These are phyloP conservation scores for Ogataea naganishii DNA, from an alignment of 805 yeast species.

Conservation along the genomic window DNA sequence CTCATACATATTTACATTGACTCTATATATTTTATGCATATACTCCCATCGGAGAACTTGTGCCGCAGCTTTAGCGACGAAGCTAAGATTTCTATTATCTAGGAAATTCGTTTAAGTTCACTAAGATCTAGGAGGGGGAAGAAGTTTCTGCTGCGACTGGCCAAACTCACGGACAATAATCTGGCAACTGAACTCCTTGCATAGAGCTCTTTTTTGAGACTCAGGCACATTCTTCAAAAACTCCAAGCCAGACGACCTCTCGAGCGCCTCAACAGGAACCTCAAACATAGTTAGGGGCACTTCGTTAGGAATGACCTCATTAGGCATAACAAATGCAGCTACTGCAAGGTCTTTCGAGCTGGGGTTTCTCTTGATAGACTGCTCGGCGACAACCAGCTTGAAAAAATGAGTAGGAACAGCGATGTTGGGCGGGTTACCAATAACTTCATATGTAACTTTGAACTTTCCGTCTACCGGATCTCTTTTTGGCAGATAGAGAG, in stretches of 20 bases:
- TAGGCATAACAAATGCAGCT: constrained; percentile 92
- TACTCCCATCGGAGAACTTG: too few relatives aligned
- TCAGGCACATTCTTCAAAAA: constrained; percentile 63
- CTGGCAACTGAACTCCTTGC: constrained; percentile 73
- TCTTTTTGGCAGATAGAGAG: constrained; percentile 75
- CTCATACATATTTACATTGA: too few relatives aligned
- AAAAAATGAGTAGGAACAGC: constrained; percentile 98
- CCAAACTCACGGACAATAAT: constrained; percentile 76
- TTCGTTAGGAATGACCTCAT: constrained; percentile 64
- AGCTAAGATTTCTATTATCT: too few relatives aligned
- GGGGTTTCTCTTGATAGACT: constrained; percentile 28
- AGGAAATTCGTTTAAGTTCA: too few relatives aligned
- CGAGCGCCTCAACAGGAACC: constrained; percentile 86
- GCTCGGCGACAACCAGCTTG: constrained; percentile 83
- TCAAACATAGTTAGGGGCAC: constrained; percentile 67
- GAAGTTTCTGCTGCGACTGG: too few relatives aligned
- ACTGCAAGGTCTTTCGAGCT: constrained; percentile 46
- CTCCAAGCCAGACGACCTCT: constrained; percentile 78
- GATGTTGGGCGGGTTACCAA: constrained; percentile 92
- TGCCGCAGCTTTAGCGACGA: too few relatives aligned
- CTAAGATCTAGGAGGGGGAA: too few relatives aligned
- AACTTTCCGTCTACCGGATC: constrained; percentile 73
- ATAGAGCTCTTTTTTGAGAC: constrained; percentile 49
- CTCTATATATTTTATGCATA: too few relatives aligned
- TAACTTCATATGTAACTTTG: constrained; percentile 80